A percentile compares a stretch with the other conserved stretches of the same genome.
These are phyloP conservation scores for Pseudotsuga menziesii DNA, from an alignment of 75 land plant species.

Conservation along the genomic window DNA sequence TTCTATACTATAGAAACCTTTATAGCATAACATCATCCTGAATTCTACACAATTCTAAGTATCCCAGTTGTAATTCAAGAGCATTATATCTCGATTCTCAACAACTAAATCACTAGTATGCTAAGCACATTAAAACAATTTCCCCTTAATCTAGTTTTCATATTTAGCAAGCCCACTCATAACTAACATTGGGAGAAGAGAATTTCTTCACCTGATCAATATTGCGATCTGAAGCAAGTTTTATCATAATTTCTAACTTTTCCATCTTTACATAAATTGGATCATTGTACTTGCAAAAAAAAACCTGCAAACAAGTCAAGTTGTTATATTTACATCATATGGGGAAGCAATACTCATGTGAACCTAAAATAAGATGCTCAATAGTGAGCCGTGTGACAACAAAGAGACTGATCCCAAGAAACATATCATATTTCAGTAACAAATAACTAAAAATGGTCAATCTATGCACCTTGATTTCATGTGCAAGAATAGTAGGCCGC, in stretches of 20 bases:
- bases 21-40: too few species aligned
- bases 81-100: too few species aligned
- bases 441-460: background rate
- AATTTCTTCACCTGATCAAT: slow-evolving; percentile 77
- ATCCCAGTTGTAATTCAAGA: too few species aligned
- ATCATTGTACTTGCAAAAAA: slow-evolving; percentile 99
- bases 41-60: too few species aligned
- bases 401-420: background rate
- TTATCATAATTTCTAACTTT: slow-evolving; percentile 99
- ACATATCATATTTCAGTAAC: background rate
- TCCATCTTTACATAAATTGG: slow-evolving; percentile 99
- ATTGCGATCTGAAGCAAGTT: slow-evolving; percentile 98
- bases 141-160: background rate
- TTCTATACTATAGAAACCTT: too few species aligned
- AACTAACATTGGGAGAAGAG: background rate
- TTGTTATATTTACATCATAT: background rate
- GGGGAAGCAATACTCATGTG: background rate
- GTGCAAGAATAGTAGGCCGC: slow-evolving; percentile 96
- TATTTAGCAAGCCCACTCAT: background rate
- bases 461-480: slow-evolving; percentile 89
- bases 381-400: background rate
- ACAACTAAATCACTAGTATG: too few species aligned
- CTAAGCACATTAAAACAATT: background rate
- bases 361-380: background rate
- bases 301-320: slow-evolving; percentile 58